A percentile compares a stretch with the other conserved stretches of the same genome.
These are phyloP conservation scores for Cruciata laevipes DNA, from an alignment of 257 asterid genomes.

Conservation along the genomic window DNA sequence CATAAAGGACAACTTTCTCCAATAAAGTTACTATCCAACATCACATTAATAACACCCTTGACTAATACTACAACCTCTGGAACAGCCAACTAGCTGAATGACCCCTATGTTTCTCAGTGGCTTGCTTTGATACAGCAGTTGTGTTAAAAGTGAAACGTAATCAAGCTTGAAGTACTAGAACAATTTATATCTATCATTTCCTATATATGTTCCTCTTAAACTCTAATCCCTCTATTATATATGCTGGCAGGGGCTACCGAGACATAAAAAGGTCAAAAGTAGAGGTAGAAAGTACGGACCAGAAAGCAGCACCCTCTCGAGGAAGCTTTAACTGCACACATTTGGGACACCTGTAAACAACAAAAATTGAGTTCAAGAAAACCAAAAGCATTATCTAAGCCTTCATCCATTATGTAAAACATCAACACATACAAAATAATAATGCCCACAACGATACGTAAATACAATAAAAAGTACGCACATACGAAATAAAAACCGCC, in stretches of 20 bases:
- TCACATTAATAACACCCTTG: background rate
- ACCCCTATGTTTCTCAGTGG: background rate
- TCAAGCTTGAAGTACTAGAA: too few relatives aligned
- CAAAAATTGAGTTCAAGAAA: background rate
- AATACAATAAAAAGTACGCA: background rate
- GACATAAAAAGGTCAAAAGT: conserved; percentile 9
- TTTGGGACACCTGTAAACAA: conserved; percentile 73
- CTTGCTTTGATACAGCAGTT: too few relatives aligned
- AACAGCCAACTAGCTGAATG: background rate
- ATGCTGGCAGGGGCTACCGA: background rate
- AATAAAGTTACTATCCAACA: background rate
- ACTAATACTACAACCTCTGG: background rate
- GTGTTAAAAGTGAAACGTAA: too few relatives aligned
- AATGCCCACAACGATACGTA: background rate
- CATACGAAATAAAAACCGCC: too few relatives aligned
- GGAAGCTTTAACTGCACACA: conserved; percentile 91
- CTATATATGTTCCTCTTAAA: background rate
- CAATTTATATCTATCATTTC: too few relatives aligned
- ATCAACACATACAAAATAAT: too few relatives aligned
- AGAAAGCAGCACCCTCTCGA: conserved; percentile 93
- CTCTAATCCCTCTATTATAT: background rate
- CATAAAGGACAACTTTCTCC: background rate
- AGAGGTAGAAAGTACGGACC: conserved; percentile 50
- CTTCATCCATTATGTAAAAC: too few relatives aligned
- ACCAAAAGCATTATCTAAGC: too few relatives aligned